Evolutionary conservation across 1,284 basidiomycete species (phyloP).

Genomic region (Ceraceosorus guamensis): DNA sequence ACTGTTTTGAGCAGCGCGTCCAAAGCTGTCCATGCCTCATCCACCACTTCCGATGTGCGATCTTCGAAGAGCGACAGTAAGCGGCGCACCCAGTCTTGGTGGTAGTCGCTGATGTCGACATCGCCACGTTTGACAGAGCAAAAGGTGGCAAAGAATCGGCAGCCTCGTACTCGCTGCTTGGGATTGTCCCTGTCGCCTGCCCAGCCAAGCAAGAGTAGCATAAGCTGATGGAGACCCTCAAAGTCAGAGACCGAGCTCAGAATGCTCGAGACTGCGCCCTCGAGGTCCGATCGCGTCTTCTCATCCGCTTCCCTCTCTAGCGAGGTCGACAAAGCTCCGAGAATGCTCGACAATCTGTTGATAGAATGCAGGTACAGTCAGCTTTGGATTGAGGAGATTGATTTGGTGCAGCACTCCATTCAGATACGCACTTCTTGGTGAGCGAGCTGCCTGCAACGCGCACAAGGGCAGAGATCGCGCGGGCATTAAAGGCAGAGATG

Average conservation of each 20-base stretch:
- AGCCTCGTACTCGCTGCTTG: slow-evolving; percentile 17
- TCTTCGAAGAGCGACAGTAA: slow-evolving; percentile 82
- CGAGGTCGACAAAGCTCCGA: slow-evolving; percentile 40
- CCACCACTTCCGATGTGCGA: slow-evolving; percentile 64
- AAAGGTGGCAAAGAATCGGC: slow-evolving; percentile 8
- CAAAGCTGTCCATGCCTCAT: slow-evolving; percentile 73
- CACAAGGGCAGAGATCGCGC: slow-evolving; percentile 79
- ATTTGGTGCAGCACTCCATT: too few relatives aligned
- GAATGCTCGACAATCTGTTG: slow-evolving; percentile 28
- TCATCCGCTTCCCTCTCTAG: slow-evolving; percentile 34
- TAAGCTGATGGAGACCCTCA: slow-evolving; percentile 43
- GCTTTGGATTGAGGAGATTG: too few relatives aligned
- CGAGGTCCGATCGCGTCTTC: slow-evolving; percentile 11
- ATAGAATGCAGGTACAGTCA: too few relatives aligned
- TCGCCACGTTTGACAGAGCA: slow-evolving; percentile 20
- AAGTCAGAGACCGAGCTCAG: slow-evolving; percentile 32
- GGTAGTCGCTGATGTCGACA: slow-evolving; percentile 55
- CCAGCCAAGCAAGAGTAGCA: slow-evolving; percentile 46
- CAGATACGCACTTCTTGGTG: slow-evolving; percentile 55
- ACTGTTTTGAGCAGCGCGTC: slow-evolving; percentile 83
- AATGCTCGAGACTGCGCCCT: slow-evolving; percentile 26
- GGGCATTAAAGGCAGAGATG: slow-evolving; percentile 92
- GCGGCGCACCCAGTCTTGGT: slow-evolving; percentile 91
- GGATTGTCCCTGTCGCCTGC: slow-evolving; percentile 24
- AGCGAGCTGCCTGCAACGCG: slow-evolving; percentile 86